A percentile compares a stretch with the other conserved stretches of the same genome.
Evolutionary conservation across 805 yeast genomes (phyloP).

Genomic region (Saccharomycopsis sp.): DNA sequence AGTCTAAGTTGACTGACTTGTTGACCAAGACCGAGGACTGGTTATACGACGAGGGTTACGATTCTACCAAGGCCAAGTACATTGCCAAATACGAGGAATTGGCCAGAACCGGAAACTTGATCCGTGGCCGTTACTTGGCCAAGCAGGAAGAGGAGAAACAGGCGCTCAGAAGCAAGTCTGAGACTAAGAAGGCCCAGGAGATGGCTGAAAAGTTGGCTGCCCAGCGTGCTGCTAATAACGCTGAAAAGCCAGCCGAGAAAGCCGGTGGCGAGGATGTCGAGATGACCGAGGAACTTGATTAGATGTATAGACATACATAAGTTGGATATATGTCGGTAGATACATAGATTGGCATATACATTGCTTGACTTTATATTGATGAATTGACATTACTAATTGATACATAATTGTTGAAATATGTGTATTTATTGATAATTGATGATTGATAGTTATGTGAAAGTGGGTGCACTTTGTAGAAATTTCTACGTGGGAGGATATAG

Average conservation of each 20-base stretch:
- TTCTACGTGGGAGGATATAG: too few species aligned
- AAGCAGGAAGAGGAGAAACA: constrained; percentile 95
- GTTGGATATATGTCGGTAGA: too few species aligned
- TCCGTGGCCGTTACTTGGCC: constrained; percentile 89
- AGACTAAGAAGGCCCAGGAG: constrained; percentile 75
- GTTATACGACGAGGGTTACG: constrained; percentile 97
- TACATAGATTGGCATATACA: too few species aligned
- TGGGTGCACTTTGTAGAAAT: too few species aligned
- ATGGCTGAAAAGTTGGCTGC: constrained; percentile 82
- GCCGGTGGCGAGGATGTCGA: constrained; percentile 29
- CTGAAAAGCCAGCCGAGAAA: constrained; percentile 29
- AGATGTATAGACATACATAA: too few species aligned
- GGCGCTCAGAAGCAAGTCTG: constrained; percentile 78
- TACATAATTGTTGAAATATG: too few species aligned
- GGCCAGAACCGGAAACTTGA: constrained; percentile 88
- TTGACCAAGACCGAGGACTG: constrained; percentile 90
- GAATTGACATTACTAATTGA: too few species aligned
- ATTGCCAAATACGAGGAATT: constrained; percentile 97
- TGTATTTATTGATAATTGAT: too few species aligned
- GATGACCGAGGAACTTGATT: constrained; percentile 30
- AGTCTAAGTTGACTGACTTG: constrained; percentile 63
- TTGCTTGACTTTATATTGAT: too few species aligned
- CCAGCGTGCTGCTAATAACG: constrained; percentile 48
- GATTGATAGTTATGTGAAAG: too few species aligned
- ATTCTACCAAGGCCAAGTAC: constrained; percentile 91